phyloP scores from a whole-genome alignment of 768 basidiomycete species.

The Trametes gibbosa region DNA sequence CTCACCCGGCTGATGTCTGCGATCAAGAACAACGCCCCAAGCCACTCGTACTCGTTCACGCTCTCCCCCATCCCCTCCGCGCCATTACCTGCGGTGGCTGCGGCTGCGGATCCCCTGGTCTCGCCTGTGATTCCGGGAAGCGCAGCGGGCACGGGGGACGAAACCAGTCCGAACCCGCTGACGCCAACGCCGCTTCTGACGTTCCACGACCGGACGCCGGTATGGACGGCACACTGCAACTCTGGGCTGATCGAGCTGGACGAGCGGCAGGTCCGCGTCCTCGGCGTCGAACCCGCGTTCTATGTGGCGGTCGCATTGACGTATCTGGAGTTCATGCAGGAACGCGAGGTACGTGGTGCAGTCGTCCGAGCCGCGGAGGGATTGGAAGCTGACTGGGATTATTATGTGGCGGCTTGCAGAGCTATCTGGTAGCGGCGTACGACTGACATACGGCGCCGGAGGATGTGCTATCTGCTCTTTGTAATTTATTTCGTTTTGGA shows the following conservation, averaged over 20 bases:
- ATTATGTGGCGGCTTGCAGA: slow-evolving; percentile 17
- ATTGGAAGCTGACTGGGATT: background rate
- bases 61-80: slow-evolving; percentile 36
- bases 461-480: slow-evolving; percentile 3
- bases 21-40: slow-evolving; percentile 37
- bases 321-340: slow-evolving; percentile 74
- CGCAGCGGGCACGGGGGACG: background rate
- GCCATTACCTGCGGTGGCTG: slow-evolving; percentile 27
- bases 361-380: no score
- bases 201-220: slow-evolving; percentile 72
- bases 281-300: slow-evolving; percentile 75
- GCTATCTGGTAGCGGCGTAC: slow-evolving; percentile 31
- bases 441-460: slow-evolving; percentile 23
- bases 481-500: slow-evolving; percentile 16
- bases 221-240: slow-evolving; percentile 54
- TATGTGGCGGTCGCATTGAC: slow-evolving; percentile 75
- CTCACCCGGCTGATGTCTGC: slow-evolving; percentile 30
- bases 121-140: slow-evolving; percentile 15
- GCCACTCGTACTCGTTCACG: slow-evolving; percentile 62
- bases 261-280: slow-evolving; percentile 45
- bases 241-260: slow-evolving; percentile 68
- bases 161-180: slow-evolving; percentile 22
- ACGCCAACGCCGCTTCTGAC: slow-evolving; percentile 51
- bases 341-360: slow-evolving; percentile 60
- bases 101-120: slow-evolving; percentile 9